Base-by-base conservation (phyloP, 2,329 filamentous ascomycete species). In the Aspergillus sp. region DNA sequence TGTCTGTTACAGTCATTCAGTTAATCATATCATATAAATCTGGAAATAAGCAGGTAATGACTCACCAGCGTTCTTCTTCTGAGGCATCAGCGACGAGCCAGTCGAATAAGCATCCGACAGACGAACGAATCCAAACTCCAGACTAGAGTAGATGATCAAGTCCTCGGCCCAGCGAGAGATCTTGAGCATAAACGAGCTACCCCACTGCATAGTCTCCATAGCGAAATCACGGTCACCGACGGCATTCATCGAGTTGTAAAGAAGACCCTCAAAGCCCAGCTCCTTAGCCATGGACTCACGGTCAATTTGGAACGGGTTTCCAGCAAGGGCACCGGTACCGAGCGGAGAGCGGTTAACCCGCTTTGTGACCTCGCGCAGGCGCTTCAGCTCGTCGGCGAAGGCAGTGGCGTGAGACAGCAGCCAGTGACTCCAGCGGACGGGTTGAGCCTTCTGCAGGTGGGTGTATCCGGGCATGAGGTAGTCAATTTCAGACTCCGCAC, bases 401-500 rank as follows among this genome's bases (percentile, higher is more conserved):
- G 85, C 84, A 50, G 85, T 84, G 51, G 84, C 90, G 70, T 92
- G 88, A 48, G 87, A 88, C 62, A 96, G 77, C 70, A 96, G 81
- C 88, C 88, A 93, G 70, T 95, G 90, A 55, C 83, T 87, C 89
- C 89, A 96, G 60, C 89, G 82, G 65, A 96, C 86, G 1, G 91
- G 90, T 90, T 79, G 84, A 3, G 90, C 90, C 53, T 90, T 87
- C 77, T 96, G 91, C 37, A 95, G 78, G 75, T 96, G 91, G 14
- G 91, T 96, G 77, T 96, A 96, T 3, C 90, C 90, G 1, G 91
- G 91, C 89, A 96, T 95, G 68, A 96, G 73, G 63, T 85, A 81
- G 65, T 90, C 87, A 62, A 93, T 87, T 68, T 95, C 90, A 37
- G 80, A 76, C 80, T 91, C 89, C 2, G 91, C 90, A 27, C 90